A percentile compares a stretch with the other conserved stretches of the same genome.
These are phyloP conservation scores for Verticillium albo-atrum DNA, from an alignment of 2,329 filamentous ascomycete genomes.

Conservation along the genomic window DNA sequence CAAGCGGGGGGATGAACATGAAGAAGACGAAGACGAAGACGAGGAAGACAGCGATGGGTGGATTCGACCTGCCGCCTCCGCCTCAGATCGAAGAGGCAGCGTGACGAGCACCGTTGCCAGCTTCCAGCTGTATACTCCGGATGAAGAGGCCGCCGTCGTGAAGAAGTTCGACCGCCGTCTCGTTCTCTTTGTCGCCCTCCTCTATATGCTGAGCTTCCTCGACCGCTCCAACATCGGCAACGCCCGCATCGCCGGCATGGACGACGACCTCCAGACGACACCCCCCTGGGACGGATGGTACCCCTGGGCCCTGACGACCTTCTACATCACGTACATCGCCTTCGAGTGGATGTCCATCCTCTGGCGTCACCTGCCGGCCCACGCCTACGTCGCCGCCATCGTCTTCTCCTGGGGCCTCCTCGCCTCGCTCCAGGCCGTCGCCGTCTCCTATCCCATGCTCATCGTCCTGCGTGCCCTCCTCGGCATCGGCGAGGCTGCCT, in stretches of 20 bases:
- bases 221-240: slow-evolving; percentile 74
- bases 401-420: slow-evolving; percentile 77
- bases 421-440: slow-evolving; percentile 68
- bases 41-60: slow-evolving; percentile 3
- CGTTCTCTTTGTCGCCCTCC: slow-evolving; percentile 73
- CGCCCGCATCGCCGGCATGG: slow-evolving; percentile 60
- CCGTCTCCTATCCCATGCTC: slow-evolving; percentile 58
- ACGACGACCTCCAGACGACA: slow-evolving; percentile 51
- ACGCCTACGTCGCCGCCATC: slow-evolving; percentile 53
- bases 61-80: slow-evolving; percentile 11
- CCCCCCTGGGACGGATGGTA: slow-evolving; percentile 46
- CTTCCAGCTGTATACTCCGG: slow-evolving; percentile 44
- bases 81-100: slow-evolving; percentile 16
- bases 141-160: slow-evolving; percentile 70
- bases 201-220: slow-evolving; percentile 82
- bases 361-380: slow-evolving; percentile 56
- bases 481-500: slow-evolving; percentile 62
- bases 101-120: slow-evolving; percentile 25
- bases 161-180: slow-evolving; percentile 73
- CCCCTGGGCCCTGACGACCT: slow-evolving; percentile 56
- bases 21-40: slow-evolving; percentile 13
- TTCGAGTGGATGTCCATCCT: slow-evolving; percentile 64
- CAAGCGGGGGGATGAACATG: too few species aligned
- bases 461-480: slow-evolving; percentile 52
- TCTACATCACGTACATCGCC: slow-evolving; percentile 59